phyloP scores from a whole-genome alignment of 2,329 filamentous ascomycete genomes.

The Trichoderma guizhouense region DNA sequence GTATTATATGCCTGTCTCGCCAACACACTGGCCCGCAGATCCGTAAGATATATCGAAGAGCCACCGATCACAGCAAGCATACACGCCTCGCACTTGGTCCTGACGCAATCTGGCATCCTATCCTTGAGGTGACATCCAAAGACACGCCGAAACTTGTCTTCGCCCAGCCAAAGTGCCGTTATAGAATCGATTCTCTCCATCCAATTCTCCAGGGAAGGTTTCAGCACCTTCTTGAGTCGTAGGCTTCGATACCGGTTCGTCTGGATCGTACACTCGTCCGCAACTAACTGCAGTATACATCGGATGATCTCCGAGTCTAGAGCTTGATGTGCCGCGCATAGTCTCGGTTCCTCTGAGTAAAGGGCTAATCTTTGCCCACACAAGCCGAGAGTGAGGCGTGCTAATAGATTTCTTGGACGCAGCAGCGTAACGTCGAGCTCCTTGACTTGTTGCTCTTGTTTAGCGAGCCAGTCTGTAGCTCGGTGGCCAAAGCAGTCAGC shows the following conservation, averaged over 20 bases:
- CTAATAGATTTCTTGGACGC: slow-evolving; percentile 29
- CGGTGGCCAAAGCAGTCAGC: slow-evolving; percentile 24
- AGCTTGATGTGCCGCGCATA: slow-evolving; percentile 40
- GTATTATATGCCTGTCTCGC: slow-evolving; percentile 31
- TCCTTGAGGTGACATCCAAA: slow-evolving; percentile 32
- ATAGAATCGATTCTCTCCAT: slow-evolving; percentile 27
- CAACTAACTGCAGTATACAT: slow-evolving; percentile 41
- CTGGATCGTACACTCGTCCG: slow-evolving; percentile 39
- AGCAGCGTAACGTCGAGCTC: slow-evolving; percentile 21
- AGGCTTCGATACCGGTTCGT: slow-evolving; percentile 29
- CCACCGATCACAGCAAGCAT: slow-evolving; percentile 49
- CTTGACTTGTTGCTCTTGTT: slow-evolving; percentile 29
- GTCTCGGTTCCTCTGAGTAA: slow-evolving; percentile 31
- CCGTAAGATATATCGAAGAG: slow-evolving; percentile 38
- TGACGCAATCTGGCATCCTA: not conserved
- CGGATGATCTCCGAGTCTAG: slow-evolving; percentile 45
- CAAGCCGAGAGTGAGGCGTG: slow-evolving; percentile 33
- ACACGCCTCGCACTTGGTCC: slow-evolving; percentile 48
- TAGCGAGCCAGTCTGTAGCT: slow-evolving; percentile 35
- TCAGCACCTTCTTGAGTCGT: slow-evolving; percentile 17
- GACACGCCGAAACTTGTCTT: slow-evolving; percentile 32
- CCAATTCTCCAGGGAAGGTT: slow-evolving; percentile 23
- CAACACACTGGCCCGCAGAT: slow-evolving; percentile 44
- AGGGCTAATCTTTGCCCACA: slow-evolving; percentile 24
- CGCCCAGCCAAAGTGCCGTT: slow-evolving; percentile 39